Evolutionary conservation across 2,329 filamentous ascomycete genomes (phyloP).

Genomic region (Aspergillus alliaceus): DNA sequence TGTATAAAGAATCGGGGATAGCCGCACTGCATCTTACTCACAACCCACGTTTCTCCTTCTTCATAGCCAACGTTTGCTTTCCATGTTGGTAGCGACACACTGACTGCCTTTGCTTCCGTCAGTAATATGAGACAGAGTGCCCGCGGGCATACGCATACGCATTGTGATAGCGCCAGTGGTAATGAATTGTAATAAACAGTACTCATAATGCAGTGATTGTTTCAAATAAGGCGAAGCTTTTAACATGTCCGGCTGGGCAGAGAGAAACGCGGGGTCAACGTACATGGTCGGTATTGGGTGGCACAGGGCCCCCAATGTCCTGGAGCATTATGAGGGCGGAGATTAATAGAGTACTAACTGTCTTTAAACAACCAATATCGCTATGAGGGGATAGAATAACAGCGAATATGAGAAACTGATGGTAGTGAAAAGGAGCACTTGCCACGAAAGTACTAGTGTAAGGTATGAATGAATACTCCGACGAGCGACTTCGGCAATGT

Average conservation of each 20-base stretch:
- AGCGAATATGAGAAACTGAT: neutral
- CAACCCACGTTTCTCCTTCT: constrained; percentile 85
- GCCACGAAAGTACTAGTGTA: too few species aligned
- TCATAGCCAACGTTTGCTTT: constrained; percentile 87
- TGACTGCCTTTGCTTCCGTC: constrained; percentile 70
- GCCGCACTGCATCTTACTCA: constrained; percentile 80
- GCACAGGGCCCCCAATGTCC: constrained; percentile 68
- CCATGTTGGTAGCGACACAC: constrained; percentile 95
- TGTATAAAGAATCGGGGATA: constrained; percentile 97
- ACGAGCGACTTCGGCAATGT: constrained; percentile 2
- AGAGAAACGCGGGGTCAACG: constrained; percentile 36
- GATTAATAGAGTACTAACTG: too few species aligned
- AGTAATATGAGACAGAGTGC: neutral
- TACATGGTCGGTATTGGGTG: constrained; percentile 76
- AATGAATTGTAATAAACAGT: neutral
- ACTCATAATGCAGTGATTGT: neutral
- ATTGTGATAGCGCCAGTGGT: neutral
- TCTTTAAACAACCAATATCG: neutral
- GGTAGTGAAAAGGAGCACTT: too few species aligned
- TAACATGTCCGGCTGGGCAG: constrained; percentile 24
- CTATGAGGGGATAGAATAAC: neutral
- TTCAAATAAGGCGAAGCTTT: neutral
- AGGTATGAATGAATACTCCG: neutral
- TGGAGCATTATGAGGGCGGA: constrained; percentile 39
- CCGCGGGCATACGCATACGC: neutral